Evolutionary conservation across 1,284 basidiomycete genomes (phyloP), one percentile per base, ranked within the genome.

Genomic region (Fomitiporia mediterranea): DNA sequence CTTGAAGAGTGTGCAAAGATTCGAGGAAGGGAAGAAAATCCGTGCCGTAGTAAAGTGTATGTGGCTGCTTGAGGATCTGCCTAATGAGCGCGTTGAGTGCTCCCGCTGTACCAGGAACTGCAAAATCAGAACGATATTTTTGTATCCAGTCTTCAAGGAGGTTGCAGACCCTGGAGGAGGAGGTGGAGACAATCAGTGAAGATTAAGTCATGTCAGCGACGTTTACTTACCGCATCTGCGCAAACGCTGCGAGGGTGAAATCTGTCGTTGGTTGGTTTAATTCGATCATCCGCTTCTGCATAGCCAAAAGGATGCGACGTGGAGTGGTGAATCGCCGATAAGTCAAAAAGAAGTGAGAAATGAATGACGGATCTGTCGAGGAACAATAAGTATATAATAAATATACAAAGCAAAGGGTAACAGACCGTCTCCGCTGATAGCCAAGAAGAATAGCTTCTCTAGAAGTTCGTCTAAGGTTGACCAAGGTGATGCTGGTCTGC

Each of bases 201-300:
- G 7, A 43, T 21, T 21, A 35, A 25, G n/a, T 6, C n/a, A 40
- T 8, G 37, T 17, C 9, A 30, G 11, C 48, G 47, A 19, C 27
- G 23, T 59, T n/a, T 28, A 27, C 17, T 55, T 62, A 88, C 89
- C 84, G 80, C 87, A 91, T 89, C 66, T 91, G 88, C 11, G 87
- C 88, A 70, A 83, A 90, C 64, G 84, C 86, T 6, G 87, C 84
- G 68, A 91, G 86, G 80, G 90, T 85, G 0, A 84, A 84, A 71
- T 91, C 89, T 6, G 81, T 80, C 15, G 77, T 77, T 23, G 83
- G 78, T 59, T 80, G 79, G 64, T 88, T 86, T 11, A 91, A 72
- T 60, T 86, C 80, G 30, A 87, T 80, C 79, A 91, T 86, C 47
- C 87, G 83, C 65, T 89, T 88, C 68, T 91, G 89, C 86, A 91